These are phyloP conservation scores for Cryptococcus amylolentus DNA, from an alignment of 1,284 basidiomycete species.

Conservation along the genomic window DNA sequence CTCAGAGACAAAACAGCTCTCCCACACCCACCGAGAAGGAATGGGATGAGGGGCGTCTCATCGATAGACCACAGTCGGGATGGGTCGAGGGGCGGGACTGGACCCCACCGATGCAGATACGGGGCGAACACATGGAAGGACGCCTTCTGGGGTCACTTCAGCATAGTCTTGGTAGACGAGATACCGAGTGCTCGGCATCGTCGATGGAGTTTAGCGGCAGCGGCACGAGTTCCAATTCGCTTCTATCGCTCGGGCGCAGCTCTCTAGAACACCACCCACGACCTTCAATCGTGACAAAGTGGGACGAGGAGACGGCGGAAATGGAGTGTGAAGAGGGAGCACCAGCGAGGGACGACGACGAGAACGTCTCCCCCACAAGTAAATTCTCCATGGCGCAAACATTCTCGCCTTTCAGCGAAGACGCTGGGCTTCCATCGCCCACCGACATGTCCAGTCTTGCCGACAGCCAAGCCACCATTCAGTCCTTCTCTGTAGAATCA, in stretches of 20 bases:
- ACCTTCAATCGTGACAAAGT: constrained; percentile 25
- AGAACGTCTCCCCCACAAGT: neutral
- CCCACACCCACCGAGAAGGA: neutral
- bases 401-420: neutral
- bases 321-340: constrained; percentile 16
- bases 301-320: constrained; percentile 20
- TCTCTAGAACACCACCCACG: constrained; percentile 19
- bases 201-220: constrained; percentile 37
- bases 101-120: constrained; percentile 14
- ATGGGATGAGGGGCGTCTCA: neutral
- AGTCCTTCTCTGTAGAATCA: neutral
- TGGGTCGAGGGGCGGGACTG: constrained; percentile 28
- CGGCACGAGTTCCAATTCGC: constrained; percentile 35
- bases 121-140: constrained; percentile 4
- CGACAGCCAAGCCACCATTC: neutral
- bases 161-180: constrained; percentile 7
- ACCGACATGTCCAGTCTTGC: neutral
- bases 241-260: constrained; percentile 27
- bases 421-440: constrained; percentile 11
- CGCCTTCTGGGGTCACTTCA: constrained; percentile 7
- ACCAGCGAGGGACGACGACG: neutral
- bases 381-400: neutral
- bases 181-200: constrained; percentile 24
- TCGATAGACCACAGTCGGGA: constrained; percentile 10
- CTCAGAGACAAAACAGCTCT: neutral